These are phyloP conservation scores for Vitis rupestris DNA, from an alignment of 164 flowering plant genomes.

Conservation along the genomic window DNA sequence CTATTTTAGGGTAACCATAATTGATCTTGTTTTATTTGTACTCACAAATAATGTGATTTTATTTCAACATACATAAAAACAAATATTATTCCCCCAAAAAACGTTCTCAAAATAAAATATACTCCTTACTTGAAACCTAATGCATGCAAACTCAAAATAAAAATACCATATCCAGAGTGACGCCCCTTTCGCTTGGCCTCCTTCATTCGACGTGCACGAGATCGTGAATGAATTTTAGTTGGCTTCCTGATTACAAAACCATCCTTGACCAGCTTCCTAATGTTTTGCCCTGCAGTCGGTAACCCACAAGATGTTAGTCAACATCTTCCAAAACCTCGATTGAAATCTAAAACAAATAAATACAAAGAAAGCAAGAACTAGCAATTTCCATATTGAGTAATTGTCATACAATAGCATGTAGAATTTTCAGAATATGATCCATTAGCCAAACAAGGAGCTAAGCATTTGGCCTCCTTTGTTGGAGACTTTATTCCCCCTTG, in stretches of 20 bases:
- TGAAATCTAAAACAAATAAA: not conserved
- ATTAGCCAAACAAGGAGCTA: too few relatives aligned
- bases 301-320: not conserved
- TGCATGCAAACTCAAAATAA: not conserved
- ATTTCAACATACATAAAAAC: not conserved
- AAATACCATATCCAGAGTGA: conserved; percentile 76
- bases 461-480: too few relatives aligned
- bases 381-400: too few relatives aligned
- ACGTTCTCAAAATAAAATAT: not conserved
- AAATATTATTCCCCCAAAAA: not conserved
- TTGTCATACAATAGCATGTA: too few relatives aligned
- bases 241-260: conserved; percentile 78
- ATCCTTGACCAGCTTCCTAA: conserved; percentile 68
- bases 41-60: too few relatives aligned
- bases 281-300: conserved; percentile 55
- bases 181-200: conserved; percentile 85
- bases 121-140: not conserved
- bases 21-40: too few relatives aligned
- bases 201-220: conserved; percentile 77
- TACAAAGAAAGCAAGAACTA: not conserved
- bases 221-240: conserved; percentile 79
- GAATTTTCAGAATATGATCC: too few relatives aligned
- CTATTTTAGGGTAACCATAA: too few relatives aligned
- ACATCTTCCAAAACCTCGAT: too few relatives aligned
- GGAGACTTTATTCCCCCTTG: too few relatives aligned